Evolutionary conservation across 805 yeast species (phyloP).

Genomic region (Saccharomycopsis selenospora): DNA sequence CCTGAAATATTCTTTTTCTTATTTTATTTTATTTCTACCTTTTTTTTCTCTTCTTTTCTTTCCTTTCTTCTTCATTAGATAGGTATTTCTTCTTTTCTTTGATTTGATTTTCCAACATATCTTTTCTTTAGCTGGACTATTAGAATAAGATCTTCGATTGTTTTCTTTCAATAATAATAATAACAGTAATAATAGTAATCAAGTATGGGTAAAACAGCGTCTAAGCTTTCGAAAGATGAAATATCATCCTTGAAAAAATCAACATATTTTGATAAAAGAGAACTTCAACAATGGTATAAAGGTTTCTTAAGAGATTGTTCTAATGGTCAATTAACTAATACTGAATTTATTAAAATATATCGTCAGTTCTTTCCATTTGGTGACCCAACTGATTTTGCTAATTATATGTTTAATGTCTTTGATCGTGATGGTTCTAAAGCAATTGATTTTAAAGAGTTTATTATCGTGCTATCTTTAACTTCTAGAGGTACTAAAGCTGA

Average conservation of each 20-base stretch:
- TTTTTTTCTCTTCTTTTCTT: no score
- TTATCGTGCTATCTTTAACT: constrained; percentile 77
- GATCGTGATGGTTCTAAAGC: constrained; percentile 74
- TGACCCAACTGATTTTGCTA: constrained; percentile 87
- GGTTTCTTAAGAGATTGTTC: constrained; percentile 95
- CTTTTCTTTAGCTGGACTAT: no score
- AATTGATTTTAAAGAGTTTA: constrained; percentile 89
- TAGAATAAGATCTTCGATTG: no score
- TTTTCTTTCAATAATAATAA: no score
- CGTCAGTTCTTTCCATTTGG: constrained; percentile 98
- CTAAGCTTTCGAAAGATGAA: constrained; percentile 88
- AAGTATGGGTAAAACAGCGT: constrained; percentile 88
- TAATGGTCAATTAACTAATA: constrained; percentile 74
- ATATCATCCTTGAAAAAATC: constrained; percentile 71
- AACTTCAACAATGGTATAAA: constrained; percentile 97
- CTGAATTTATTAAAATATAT: constrained; percentile 85
- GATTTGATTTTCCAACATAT: no score
- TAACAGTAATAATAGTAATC: no score
- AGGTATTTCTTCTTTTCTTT: no score
- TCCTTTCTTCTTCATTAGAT: no score
- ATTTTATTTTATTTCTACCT: no score
- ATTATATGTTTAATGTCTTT: constrained; percentile 79
- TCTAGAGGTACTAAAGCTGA: constrained; percentile 81
- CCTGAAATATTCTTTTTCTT: no score
- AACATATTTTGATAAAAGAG: constrained; percentile 88